Evolutionary conservation across 352 stramenopile genomes (phyloP), one percentile per base, ranked within the genome.

Genomic region (Thraustochytrium striatum): DNA sequence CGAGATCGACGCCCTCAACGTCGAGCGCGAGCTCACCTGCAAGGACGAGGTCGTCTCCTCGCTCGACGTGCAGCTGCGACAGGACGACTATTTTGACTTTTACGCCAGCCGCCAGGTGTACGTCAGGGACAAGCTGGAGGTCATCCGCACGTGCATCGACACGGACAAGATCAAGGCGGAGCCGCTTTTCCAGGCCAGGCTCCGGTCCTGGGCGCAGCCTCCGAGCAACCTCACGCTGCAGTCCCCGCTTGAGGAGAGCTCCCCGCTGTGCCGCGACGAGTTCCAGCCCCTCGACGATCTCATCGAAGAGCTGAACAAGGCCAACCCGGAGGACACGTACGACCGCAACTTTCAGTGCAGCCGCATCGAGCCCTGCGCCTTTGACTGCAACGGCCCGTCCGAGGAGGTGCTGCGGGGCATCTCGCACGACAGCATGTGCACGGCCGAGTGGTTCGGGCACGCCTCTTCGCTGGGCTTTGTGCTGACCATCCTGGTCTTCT

Each of bases 21-120:
- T 75, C 11, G 53, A 72, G 5, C 79, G 39, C 30, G 70, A 80
- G 33, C 58, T 80, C 21, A 65, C 70, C 2, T 80, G 70, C 58
- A 32, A 57, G 5, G 70, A 80, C 35, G 30, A 72, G 19, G 41
- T 47, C 2, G 33, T 75, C 25, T 57, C 50, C 58, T 72, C 55
- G 19, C 39, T 80, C 33, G 21, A 78, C 19, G 5, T 81, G 19
- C 41, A 35, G 16, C 33, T 72, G 3, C 44, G 79, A 21, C 55
- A 80, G 33, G 55, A 80, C 38, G 70, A 80, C 36, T 33, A 47
- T 32, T 32, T 78, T 33, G 30, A 80, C 16, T 80, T 65, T 30
- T 75, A 75, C 65, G 39, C 43, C 25, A 69, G 28, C 7, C 58
- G 70, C 58, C 30, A 33, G 19, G 28, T n/a, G 25, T 28, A 57